phyloP scores from a whole-genome alignment of 768 basidiomycete genomes.

The Lactarius evosmus region DNA sequence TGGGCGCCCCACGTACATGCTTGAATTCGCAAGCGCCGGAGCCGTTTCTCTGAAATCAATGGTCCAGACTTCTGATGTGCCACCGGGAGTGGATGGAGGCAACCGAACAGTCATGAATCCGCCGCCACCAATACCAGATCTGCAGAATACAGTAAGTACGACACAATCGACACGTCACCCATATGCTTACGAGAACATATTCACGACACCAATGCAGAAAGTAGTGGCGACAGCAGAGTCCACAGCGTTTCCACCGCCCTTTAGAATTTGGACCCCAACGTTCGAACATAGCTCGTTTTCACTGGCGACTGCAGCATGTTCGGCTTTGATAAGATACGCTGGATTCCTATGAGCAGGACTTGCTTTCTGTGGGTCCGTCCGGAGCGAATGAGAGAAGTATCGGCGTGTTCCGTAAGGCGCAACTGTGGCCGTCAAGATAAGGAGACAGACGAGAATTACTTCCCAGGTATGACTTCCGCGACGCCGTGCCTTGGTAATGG shows the following conservation, averaged over 20 bases:
- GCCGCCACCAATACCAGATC: slow-evolving; percentile 84
- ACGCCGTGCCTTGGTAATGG: not conserved
- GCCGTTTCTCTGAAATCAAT: slow-evolving; percentile 91
- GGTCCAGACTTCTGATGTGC: slow-evolving; percentile 57
- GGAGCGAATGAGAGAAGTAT: slow-evolving; percentile 12
- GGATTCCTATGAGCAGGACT: slow-evolving; percentile 41
- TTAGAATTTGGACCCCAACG: slow-evolving; percentile 73
- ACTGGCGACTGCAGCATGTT: slow-evolving; percentile 81
- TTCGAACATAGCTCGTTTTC: slow-evolving; percentile 86
- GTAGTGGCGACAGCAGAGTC: slow-evolving; percentile 81
- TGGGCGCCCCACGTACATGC: slow-evolving; percentile 70
- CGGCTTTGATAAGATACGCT: slow-evolving; percentile 57
- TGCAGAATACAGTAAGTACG: slow-evolving; percentile 11
- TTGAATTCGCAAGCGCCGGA: slow-evolving; percentile 63
- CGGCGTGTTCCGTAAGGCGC: not conserved
- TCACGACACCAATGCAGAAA: slow-evolving; percentile 78
- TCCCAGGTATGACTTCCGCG: slow-evolving; percentile 4
- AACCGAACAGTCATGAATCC: slow-evolving; percentile 84
- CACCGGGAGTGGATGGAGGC: slow-evolving; percentile 46
- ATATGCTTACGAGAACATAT: slow-evolving; percentile 79
- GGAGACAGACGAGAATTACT: not conserved
- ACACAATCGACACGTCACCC: slow-evolving; percentile 15
- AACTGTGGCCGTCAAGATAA: not conserved
- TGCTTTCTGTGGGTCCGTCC: not conserved
- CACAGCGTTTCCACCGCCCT: slow-evolving; percentile 85